A percentile compares a stretch with the other conserved stretches of the same genome.
Conservation (phyloP, 2,329 filamentous ascomycete genomes). For the Cytospora paraplurivora region DNA sequence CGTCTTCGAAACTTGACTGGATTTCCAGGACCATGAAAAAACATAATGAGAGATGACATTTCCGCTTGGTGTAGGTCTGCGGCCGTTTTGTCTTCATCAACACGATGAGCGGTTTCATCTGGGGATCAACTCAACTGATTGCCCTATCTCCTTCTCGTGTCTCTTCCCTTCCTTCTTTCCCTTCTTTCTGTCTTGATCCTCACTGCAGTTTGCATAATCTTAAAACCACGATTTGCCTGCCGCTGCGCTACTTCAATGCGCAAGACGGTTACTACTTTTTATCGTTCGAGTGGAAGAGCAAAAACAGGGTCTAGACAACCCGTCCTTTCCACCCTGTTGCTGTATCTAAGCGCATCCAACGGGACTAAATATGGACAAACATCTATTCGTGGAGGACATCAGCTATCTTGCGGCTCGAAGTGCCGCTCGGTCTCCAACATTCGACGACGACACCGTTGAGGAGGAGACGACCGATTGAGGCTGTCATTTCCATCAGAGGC, state of each 20-base stretch:
- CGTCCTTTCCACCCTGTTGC: slow-evolving; percentile 67
- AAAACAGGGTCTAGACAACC: slow-evolving; percentile 67
- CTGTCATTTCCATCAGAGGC: slow-evolving; percentile 27
- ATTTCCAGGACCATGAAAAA: not conserved
- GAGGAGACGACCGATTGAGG: slow-evolving; percentile 25
- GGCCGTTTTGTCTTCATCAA: not conserved
- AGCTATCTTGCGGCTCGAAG: slow-evolving; percentile 3
- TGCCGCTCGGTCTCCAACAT: not conserved
- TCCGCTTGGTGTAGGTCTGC: slow-evolving; percentile 16
- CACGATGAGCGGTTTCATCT: not conserved
- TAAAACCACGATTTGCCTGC: slow-evolving; percentile 62
- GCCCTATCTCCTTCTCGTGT: not conserved
- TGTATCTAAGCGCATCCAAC: slow-evolving; percentile 56
- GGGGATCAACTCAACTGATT: not conserved
- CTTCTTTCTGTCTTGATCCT: not conserved
- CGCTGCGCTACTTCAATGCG: slow-evolving; percentile 60
- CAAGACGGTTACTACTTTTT: slow-evolving; percentile 59
- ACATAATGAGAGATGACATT: not conserved
- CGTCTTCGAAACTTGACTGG: not conserved
- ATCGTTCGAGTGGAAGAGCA: slow-evolving; percentile 65
- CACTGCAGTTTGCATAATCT: slow-evolving; percentile 8
- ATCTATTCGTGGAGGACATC: slow-evolving; percentile 37
- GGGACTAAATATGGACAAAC: slow-evolving; percentile 67
- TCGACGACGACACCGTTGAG: slow-evolving; percentile 15
- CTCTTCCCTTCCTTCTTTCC: slow-evolving; percentile 17